Base-by-base conservation (phyloP, 1,284 basidiomycete species). In the Chondrostereum purpureum region DNA sequence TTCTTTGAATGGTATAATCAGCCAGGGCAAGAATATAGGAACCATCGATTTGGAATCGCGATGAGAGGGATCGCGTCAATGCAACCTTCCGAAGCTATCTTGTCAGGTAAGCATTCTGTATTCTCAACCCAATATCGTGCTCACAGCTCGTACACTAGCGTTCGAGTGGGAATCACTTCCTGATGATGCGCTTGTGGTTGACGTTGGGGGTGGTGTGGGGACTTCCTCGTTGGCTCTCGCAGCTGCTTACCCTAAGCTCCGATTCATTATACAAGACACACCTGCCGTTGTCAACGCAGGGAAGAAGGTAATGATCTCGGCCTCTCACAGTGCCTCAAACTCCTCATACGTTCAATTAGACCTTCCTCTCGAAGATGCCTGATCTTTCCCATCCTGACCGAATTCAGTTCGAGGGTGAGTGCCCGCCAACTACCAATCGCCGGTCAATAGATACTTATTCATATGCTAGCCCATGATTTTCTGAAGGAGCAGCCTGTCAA, bases 121-220 rank as follows among this genome's bases (percentile, higher is more conserved):
- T n/a, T 24, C 47, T 13, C 13, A 39, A 20, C n/a, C 20, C 20
- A 13, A 45, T 16, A n/a, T n/a, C n/a, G 38, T 14, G 35, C 18
- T 41, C 38, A 46, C 18, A 5, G 23, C 38, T 49, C 5, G 5
- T 39, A n/a, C 35, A 20, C 14, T 10, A 68, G 69, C 57, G 0
- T 65, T 62, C 45, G 56, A 65, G 18, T 72, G 69, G 69, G 48
- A 48, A 1, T 42, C 52, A 1, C 53, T 72, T 3, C 49, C 59
- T 0, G 8, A 46, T 5, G 61, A 50, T 6, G 54, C 65, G 2
- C 19, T 62, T 4, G 53, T 73, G 6, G 69, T 73, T 12, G 71
- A 72, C 43, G 67, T 72, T 12, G 70, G 69, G 21, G 67, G 68
- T 2, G 69, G 70, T 0, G 55, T 67, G 16, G 71, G 71, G 3